A percentile compares a stretch with the other conserved stretches of the same genome.
Evolutionary conservation across 495 filamentous ascomycete genomes (phyloP).

Genomic region (Penicillium steckii): DNA sequence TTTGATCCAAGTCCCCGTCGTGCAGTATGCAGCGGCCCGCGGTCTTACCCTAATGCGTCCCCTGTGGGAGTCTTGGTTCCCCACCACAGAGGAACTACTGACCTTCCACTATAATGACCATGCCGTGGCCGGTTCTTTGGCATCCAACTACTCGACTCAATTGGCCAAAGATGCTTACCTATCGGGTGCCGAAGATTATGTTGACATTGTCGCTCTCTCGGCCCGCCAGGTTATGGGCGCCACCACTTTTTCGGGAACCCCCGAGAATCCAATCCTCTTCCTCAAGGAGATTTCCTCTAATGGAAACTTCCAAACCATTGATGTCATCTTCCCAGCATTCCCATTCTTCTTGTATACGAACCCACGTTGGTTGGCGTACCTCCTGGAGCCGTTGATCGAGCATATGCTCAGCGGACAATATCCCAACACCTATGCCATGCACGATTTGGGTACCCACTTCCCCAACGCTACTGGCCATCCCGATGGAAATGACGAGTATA

Average conservation of each 20-base stretch:
- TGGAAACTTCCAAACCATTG: constrained; percentile 93
- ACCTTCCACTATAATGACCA: constrained; percentile 76
- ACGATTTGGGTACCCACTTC: constrained; percentile 86
- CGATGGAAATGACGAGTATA: constrained; percentile 89
- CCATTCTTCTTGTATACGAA: constrained; percentile 96
- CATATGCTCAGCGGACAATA: constrained; percentile 91
- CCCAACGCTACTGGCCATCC: constrained; percentile 90
- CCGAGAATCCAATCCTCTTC: constrained; percentile 79
- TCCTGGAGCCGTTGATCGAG: constrained; percentile 87
- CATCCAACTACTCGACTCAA: constrained; percentile 75
- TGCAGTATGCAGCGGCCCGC: constrained; percentile 79
- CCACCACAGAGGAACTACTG: constrained; percentile 60
- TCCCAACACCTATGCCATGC: constrained; percentile 87
- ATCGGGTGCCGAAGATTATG: constrained; percentile 48
- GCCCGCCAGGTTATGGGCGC: constrained; percentile 93
- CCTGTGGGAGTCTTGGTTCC: constrained; percentile 78
- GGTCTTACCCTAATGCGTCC: constrained; percentile 84
- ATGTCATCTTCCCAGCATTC: constrained; percentile 95
- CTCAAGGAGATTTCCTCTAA: constrained; percentile 95
- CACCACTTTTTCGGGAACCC: constrained; percentile 84
- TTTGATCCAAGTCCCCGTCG: constrained; percentile 78
- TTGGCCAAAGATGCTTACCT: constrained; percentile 73
- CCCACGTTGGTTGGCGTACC: constrained; percentile 85
- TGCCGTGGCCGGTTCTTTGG: constrained; percentile 56
- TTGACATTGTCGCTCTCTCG: constrained; percentile 82